Evolutionary conservation across 2,329 filamentous ascomycete species (phyloP).

Genomic region (Aureobasidium sp.): DNA sequence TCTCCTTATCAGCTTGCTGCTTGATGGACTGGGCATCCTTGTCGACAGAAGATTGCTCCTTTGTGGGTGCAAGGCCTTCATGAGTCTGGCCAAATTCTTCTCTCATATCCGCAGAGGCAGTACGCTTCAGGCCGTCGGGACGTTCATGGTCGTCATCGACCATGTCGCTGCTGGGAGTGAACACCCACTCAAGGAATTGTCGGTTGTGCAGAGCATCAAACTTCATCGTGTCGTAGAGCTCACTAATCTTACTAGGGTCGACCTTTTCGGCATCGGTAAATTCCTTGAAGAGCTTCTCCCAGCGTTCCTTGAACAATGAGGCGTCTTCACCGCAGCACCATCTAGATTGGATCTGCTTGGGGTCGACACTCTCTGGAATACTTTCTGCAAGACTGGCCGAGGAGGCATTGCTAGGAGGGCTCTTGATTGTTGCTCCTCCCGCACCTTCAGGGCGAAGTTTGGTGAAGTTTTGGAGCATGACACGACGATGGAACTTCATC

Average conservation of each 20-base stretch:
- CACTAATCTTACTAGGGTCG: slow-evolving; percentile 96
- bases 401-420: slow-evolving; percentile 32
- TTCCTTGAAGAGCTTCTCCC: slow-evolving; percentile 96
- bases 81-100: slow-evolving; percentile 29
- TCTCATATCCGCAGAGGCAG: slow-evolving; percentile 27
- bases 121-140: slow-evolving; percentile 21
- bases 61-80: slow-evolving; percentile 21
- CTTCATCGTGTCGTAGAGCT: slow-evolving; percentile 99
- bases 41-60: slow-evolving; percentile 18
- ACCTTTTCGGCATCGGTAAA: slow-evolving; percentile 97
- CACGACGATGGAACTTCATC: slow-evolving; percentile 93
- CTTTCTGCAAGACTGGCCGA: slow-evolving; percentile 34
- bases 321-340: slow-evolving; percentile 98
- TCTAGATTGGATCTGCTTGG: slow-evolving; percentile 62
- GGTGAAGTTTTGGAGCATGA: slow-evolving; percentile 90
- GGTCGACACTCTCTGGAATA: slow-evolving; percentile 10
- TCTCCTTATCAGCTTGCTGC: slow-evolving; percentile 8
- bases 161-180: slow-evolving; percentile 76
- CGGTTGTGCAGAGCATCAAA: slow-evolving; percentile 97
- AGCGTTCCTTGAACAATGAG: slow-evolving; percentile 88
- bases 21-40: slow-evolving; percentile 9
- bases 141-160: slow-evolving; percentile 53
- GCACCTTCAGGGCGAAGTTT: slow-evolving; percentile 61
- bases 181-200: slow-evolving; percentile 94
- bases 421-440: slow-evolving; percentile 46